Base-by-base conservation (phyloP, 2,329 filamentous ascomycete species). In the Ophiostoma himal-ulmi region DNA sequence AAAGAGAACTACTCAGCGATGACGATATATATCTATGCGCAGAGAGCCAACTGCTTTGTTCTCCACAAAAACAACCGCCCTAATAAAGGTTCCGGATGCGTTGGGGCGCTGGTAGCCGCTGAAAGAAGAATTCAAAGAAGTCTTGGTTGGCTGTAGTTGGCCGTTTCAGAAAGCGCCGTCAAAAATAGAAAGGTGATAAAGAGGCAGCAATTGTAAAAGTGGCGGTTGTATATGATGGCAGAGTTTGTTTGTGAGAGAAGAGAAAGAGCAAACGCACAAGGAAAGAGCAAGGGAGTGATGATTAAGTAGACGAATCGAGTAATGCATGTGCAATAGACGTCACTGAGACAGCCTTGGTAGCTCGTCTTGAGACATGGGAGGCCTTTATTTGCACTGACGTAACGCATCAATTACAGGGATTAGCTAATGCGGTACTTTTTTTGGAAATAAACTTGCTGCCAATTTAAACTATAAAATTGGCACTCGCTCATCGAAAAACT, bases 161-260 rank as follows among this genome's bases (percentile, higher is more conserved):
- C 54, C n/a, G 73, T 74, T 74, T 74, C 73, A 73, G 70, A 71
- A 73, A 48, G 71, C 73, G 73, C 73, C 67, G 44, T 8, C 8
- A n/a, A 34, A 66, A 37, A 30, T 22, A 67, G 41, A n/a, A 22
- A 66, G 34, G 30, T 30, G 13, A 36, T 26, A 8, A 13, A 60
- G 22, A 30, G 26, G 54, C 13, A 60, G 13, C 3, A 22, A 60
- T n/a, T 17, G 48, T 14, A 22, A 52, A 52, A 30, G 30, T 30
- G 48, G 48, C 5, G 17, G 14, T 52, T 52, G 44, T 13, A 39
- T 11, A 13, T 48, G 17, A 20, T 48, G 52, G 22, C 2, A 22
- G 52, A 26, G 52, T n/a, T 54, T 20, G 20, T 26, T 22, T 7
- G n/a, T n/a, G 7, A n/a, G n/a, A 54, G 37, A 13, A 64, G 60